Evolutionary conservation across 208 protist genomes (phyloP).

Genomic region (Trypanosoma mega): DNA sequence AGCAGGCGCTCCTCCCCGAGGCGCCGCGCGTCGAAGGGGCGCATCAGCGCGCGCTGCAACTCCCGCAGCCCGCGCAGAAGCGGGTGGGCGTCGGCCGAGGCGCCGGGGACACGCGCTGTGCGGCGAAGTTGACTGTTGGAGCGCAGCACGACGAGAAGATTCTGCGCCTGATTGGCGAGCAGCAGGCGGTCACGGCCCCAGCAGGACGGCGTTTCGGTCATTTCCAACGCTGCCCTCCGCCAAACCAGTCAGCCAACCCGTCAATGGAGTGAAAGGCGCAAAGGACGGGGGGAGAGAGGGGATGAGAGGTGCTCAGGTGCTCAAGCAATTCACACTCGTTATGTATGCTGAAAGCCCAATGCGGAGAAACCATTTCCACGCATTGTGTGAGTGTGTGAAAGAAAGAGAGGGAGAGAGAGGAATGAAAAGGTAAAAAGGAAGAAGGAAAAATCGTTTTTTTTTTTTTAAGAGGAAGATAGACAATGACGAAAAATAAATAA

Average conservation of each 20-base stretch:
- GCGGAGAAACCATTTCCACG: too few relatives aligned
- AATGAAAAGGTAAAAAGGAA: slow-evolving; percentile 3
- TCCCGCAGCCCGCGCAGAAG: slow-evolving; percentile 26
- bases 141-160: slow-evolving; percentile 50
- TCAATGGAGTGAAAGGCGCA: too few relatives aligned
- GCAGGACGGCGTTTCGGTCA: not conserved
- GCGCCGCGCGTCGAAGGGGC: slow-evolving; percentile 14
- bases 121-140: slow-evolving; percentile 36
- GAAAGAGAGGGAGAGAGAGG: too few relatives aligned
- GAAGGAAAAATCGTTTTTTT: not conserved
- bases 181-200: slow-evolving; percentile 39
- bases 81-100: slow-evolving; percentile 18
- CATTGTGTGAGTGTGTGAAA: too few relatives aligned
- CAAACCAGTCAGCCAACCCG: too few relatives aligned
- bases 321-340: too few relatives aligned
- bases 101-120: slow-evolving; percentile 28
- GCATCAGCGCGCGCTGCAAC: slow-evolving; percentile 25
- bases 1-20: slow-evolving; percentile 59
- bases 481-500: slow-evolving; percentile 1
- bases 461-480: not conserved
- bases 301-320: not conserved
- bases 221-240: not conserved
- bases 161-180: slow-evolving; percentile 49
- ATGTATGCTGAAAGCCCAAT: too few relatives aligned
- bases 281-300: not conserved